Evolutionary conservation across 2,329 filamentous ascomycete genomes (phyloP), one percentile per base, ranked within the genome.

Genomic region (Scedosporium apiospermum): DNA sequence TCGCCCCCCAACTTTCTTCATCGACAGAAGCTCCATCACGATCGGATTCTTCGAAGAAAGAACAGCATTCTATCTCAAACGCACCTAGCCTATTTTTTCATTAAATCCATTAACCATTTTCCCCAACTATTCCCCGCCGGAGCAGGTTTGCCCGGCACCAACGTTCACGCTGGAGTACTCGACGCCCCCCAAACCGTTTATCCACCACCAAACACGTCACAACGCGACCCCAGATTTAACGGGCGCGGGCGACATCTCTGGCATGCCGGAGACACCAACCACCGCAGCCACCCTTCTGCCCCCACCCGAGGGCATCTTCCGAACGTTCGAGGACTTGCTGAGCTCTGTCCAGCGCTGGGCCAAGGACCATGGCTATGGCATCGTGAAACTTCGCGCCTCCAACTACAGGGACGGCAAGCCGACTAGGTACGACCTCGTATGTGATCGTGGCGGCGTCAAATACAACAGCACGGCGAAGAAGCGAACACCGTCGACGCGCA

Each of bases 401-500:
- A 86, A 86, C 72, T 86, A 86, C 67, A 82, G 83, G 55, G 83
- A 86, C 62, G 80, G 82, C 64, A 85, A 85, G 67, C 82, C 83
- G 1, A 86, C 83, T 21, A 80, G 83, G 16, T 86, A 85, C 72
- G 83, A 86, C 65, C 76, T 86, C 10, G 83, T 86, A 41, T 86
- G 83, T 72, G 83, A 86, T 66, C 82, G 83, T 49, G 83, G 83
- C 62, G 83, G 83, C 64, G 83, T 86, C 69, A 86, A 86, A 72
- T 86, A 86, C 73, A 84, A 77, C 74, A 86, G 83, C 72, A 86
- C 83, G 1, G 83, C 83, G 6, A 86, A 86, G 77, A 86, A 86
- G 75, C 80, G 83, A 63, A 86, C 84, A 67, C 83, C 83, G 1
- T 85, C 82, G 62, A 86, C 83, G 53, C 82, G 83, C 69, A 86